Evolutionary conservation across 495 filamentous ascomycete genomes (phyloP).

Genomic region (Lasiosphaeria hispida): DNA sequence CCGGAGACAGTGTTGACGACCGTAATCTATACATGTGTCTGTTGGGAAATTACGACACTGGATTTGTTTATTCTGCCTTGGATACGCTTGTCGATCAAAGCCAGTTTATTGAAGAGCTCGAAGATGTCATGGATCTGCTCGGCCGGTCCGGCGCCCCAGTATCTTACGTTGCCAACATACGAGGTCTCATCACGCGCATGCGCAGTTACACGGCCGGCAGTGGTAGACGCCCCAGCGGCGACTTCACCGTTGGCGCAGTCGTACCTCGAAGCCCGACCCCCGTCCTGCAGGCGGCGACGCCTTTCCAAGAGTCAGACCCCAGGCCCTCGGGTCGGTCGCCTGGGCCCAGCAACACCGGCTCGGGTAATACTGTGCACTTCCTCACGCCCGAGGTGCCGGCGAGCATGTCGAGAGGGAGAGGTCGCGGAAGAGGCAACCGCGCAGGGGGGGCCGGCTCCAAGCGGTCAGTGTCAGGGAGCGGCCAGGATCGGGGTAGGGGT

Average conservation of each 20-base stretch:
- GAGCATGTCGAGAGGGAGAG: constrained; percentile 8
- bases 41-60: constrained; percentile 34
- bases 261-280: constrained; percentile 21
- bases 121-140: constrained; percentile 30
- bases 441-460: constrained; percentile 19
- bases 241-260: not conserved
- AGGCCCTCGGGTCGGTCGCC: too few species aligned
- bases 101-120: constrained; percentile 34
- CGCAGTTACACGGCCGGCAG: constrained; percentile 20
- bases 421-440: constrained; percentile 8
- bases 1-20: constrained; percentile 20
- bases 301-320: not conserved
- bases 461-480: constrained; percentile 18
- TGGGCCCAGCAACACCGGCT: not conserved
- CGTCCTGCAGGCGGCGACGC: not conserved
- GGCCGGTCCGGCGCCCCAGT: constrained; percentile 25
- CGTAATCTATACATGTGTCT: constrained; percentile 41
- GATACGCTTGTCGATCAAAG: constrained; percentile 38
- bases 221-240: not conserved
- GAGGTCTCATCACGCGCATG: constrained; percentile 30
- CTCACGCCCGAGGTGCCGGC: constrained; percentile 22
- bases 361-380: constrained; percentile 11
- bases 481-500: constrained; percentile 15
- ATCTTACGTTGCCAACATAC: constrained; percentile 31
- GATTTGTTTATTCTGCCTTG: constrained; percentile 39